Evolutionary conservation across 805 yeast species (phyloP), one percentile per base, ranked within the genome.

Genomic region (Myxozyma neglecta): DNA sequence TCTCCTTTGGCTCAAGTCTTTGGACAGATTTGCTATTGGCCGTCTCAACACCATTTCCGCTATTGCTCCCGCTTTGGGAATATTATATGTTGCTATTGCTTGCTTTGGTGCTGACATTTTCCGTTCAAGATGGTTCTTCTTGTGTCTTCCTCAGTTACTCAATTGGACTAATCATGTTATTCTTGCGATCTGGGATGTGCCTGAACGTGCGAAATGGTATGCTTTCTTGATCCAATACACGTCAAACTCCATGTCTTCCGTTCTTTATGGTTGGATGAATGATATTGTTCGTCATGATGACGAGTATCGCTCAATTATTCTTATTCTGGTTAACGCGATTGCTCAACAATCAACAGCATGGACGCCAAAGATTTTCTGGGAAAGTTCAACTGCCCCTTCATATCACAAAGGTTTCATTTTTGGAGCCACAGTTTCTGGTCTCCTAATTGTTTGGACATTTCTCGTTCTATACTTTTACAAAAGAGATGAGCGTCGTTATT

Each of bases 161-260:
- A 84, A 84, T 67, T 72, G 83, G 36, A 72, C 77, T 4, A 85
- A 86, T 16, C 81, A 82, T 63, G 74, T 79, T 10, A 75, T 84
- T 46, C 73, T 84, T 56, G 83, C 86, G 1, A 80, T 78, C 9
- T 84, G 88, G 87, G 52, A 80, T 52, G 82, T 84, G 8, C 77
- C 81, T 1, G 82, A 81, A 65, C 67, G 77, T 8, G 84, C 83
- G 5, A 84, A 82, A 68, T 83, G 86, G 85, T 84, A 82, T 73
- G 88, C 85, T 0, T 84, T 78, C 73, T 77, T 82, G 68, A 71
- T 83, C 45, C 84, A 81, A 62, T 84, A 82, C 70, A 78, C 80
- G 59, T 85, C 85, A 7, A 80, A 85, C 82, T 83, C 86, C 10
- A 81, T 80, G 80, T 85, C 87, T 0, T 83, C 87, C 0, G 83